Base-by-base conservation (phyloP, 495 filamentous ascomycete species). In the Ramalina intermedia region DNA sequence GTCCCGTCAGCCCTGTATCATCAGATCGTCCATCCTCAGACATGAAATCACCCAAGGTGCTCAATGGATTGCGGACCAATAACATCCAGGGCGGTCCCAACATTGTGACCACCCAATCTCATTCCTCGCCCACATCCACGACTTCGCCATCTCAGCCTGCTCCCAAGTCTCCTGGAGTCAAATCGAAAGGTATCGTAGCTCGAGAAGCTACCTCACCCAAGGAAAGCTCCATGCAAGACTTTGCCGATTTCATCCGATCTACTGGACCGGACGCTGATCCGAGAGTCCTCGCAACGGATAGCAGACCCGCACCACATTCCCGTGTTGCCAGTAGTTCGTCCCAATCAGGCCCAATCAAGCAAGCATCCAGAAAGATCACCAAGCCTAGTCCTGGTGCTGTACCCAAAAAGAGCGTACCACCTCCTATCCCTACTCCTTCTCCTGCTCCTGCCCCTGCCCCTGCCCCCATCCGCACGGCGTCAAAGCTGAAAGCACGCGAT, bases 201-300 rank as follows among this genome's bases (percentile, higher is more conserved):
- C 48, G 48, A 26, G 53, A 55, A 26, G 27, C 53, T 17, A 44
- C 36, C 37, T 37, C 44, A 2, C 42, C 39, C 35, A 66, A 74
- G 23, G 65, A 71, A 5, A 79, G 83, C 41, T 82, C 83, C 0
- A 72, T 82, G 24, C 69, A 73, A 27, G 86, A 93, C 45, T 82
- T 94, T 61, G 84, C 86, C 16, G 84, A 94, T 43, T 94, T 93
- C 55, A 80, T 90, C 59, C 80, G 83, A 50, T 80, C 82, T 12
- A 87, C 87, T 20, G 85, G 84, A n/a, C 85, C 88, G 6, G 57
- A 66, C 43, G 64, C 63, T 21, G 66, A 63, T 8, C 61, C 51
- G 38, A 50, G 46, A 38, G 39, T 53, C 24, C 49, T 54, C 14
- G 6, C 23, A 26, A 39, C 39, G 11, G 20, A 24, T 3, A 13